phyloP scores from a whole-genome alignment of 306 rosid genomes.

The Gastrolobium bilobum region DNA sequence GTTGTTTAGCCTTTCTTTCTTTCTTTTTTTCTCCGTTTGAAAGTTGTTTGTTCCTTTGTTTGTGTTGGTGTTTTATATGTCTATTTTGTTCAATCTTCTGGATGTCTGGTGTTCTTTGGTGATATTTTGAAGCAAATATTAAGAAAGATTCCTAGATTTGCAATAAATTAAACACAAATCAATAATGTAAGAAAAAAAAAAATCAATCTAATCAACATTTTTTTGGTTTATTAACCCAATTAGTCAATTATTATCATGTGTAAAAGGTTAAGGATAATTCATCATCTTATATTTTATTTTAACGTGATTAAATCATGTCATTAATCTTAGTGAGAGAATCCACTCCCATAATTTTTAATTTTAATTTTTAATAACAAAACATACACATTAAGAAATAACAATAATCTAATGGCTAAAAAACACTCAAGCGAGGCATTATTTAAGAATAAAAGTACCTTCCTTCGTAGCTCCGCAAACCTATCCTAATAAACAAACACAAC shows the following conservation, averaged over 20 bases:
- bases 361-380: too few relatives aligned
- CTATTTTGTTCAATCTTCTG: background rate
- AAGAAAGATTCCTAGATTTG: slow-evolving; percentile 26
- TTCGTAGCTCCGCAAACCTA: background rate
- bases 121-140: background rate
- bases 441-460: background rate
- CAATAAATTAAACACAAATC: background rate
- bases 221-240: background rate
- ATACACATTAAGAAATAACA: too few relatives aligned
- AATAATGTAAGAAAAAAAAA: too few relatives aligned
- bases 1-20: background rate
- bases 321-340: too few relatives aligned
- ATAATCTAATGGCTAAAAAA: background rate
- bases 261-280: background rate
- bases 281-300: too few relatives aligned
- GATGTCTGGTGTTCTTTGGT: background rate
- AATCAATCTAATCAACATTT: background rate
- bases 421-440: background rate
- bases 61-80: slow-evolving; percentile 2
- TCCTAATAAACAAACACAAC: slow-evolving; percentile 10
- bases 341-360: too few relatives aligned
- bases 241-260: background rate
- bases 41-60: slow-evolving; percentile 13
- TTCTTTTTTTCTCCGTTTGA: background rate
- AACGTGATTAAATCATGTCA: too few relatives aligned